Base-by-base conservation (phyloP, 805 yeast species). In the Lachancea quebecensis region DNA sequence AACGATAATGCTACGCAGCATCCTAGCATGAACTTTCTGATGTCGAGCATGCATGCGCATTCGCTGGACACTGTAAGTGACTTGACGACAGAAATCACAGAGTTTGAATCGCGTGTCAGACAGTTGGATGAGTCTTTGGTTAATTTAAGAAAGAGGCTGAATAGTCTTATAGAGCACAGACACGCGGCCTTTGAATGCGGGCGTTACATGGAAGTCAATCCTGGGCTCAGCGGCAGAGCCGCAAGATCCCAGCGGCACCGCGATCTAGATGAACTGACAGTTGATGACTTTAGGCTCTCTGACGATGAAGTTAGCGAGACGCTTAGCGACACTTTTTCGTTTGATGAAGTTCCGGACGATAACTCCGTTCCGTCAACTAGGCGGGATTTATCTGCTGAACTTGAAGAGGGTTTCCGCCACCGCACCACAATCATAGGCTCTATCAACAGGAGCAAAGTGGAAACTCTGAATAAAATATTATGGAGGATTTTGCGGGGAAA, bases 401-500 rank as follows among this genome's bases (percentile, higher is more conserved):
- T 43, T 6, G 73, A 68, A 47, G 69, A 66, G 40, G 71, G 70
- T 11, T 50, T 58, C 35, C 66, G 64, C 32, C 57, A 57, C 32
- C 59, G 53, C 37, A 60, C 53, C 25, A 59, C 64, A 59, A 50
- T 69, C 30, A 78, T 93, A 8, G 99, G 98, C 42, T 90, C 91
- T 11, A 81, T 93, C 38, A 74, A 80, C 37, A 75, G 93, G 56
- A 77, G 72, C 10, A 85, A 84, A 58, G 73, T 88, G 25, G 77
- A 74, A 12, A 72, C 82, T 1, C 70, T 93, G 50, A 89, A 89
- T 60, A 85, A 81, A 56, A 87, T 93, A 46, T 68, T 89, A 39
- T 93, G 96, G 95, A 78, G 99, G 67, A 80, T 88, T 15, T 74
- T 91, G 51, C 80, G 99, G 64, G 99, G 99, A 59, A 93, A 93